Percentiles rank a stretch among this genome's conserved stretches.
Conservation (phyloP, 2,329 filamentous ascomycete species). For the Hypoxylon sp. region DNA sequence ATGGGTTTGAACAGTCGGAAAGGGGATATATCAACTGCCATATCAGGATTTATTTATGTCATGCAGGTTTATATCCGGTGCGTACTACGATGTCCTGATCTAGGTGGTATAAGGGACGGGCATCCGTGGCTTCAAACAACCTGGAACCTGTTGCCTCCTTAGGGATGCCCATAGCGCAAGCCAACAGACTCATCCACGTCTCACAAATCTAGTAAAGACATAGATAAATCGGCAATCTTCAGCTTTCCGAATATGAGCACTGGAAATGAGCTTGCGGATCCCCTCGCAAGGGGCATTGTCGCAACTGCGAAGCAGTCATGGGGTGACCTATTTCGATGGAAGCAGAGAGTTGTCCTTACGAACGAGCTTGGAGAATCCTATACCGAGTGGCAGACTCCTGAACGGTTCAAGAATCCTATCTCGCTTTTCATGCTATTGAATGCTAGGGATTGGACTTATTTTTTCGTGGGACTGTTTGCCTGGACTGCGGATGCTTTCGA, state of each 20-base stretch:
- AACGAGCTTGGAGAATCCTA: conserved; percentile 75
- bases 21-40: conserved; percentile 12
- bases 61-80: conserved; percentile 11
- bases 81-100: not conserved
- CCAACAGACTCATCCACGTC: not conserved
- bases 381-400: conserved; percentile 77
- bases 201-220: not conserved
- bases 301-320: conserved; percentile 76
- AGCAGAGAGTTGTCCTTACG: conserved; percentile 77
- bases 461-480: conserved; percentile 79
- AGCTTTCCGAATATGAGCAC: conserved; percentile 41
- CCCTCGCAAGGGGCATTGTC: conserved; percentile 74
- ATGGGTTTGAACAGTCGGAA: conserved; percentile 2
- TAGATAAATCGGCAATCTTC: not conserved
- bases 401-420: conserved; percentile 78
- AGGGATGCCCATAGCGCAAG: conserved; percentile 2
- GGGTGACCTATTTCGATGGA: conserved; percentile 79
- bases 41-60: not conserved
- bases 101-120: conserved; percentile 24
- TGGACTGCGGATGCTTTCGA: conserved; percentile 90
- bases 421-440: conserved; percentile 75
- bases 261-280: conserved; percentile 66
- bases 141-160: not conserved
- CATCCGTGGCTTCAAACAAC: not conserved
- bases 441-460: conserved; percentile 79